phyloP scores from a whole-genome alignment of 164 flowering plant genomes.

The Protea cynaroides region DNA sequence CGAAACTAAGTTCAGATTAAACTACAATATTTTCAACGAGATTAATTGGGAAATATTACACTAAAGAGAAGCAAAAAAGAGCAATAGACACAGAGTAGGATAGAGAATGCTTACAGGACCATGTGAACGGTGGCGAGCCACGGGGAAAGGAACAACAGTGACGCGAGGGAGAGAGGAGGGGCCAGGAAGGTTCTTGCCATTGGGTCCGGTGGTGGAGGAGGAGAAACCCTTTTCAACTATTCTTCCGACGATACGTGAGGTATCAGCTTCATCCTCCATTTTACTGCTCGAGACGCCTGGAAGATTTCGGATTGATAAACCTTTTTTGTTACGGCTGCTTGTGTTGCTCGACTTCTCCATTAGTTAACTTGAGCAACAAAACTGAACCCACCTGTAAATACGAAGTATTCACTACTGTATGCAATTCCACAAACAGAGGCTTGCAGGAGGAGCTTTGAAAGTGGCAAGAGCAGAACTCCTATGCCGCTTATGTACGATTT shows the following conservation, averaged over 20 bases:
- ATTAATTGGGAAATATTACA: too few species aligned
- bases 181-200: neutral
- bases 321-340: too few species aligned
- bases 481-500: too few species aligned
- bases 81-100: neutral
- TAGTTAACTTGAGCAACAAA: too few species aligned
- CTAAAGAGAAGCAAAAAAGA: neutral
- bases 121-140: slow-evolving; percentile 94
- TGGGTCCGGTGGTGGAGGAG: slow-evolving; percentile 1
- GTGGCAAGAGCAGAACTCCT: too few species aligned
- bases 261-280: slow-evolving; percentile 12
- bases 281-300: neutral
- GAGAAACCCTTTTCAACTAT: slow-evolving; percentile 75
- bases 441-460: too few species aligned
- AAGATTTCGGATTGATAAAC: too few species aligned
- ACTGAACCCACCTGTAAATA: too few species aligned
- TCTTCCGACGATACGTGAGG: slow-evolving; percentile 46
- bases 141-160: slow-evolving; percentile 81
- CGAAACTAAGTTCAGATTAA: neutral
- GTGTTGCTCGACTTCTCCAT: too few species aligned
- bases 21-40: neutral
- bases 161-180: slow-evolving; percentile 50
- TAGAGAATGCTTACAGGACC: slow-evolving; percentile 59
- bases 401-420: too few species aligned
- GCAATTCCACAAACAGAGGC: too few species aligned